Evolutionary conservation across 306 rosid species (phyloP).

Genomic region (Cucurbita pepo): DNA sequence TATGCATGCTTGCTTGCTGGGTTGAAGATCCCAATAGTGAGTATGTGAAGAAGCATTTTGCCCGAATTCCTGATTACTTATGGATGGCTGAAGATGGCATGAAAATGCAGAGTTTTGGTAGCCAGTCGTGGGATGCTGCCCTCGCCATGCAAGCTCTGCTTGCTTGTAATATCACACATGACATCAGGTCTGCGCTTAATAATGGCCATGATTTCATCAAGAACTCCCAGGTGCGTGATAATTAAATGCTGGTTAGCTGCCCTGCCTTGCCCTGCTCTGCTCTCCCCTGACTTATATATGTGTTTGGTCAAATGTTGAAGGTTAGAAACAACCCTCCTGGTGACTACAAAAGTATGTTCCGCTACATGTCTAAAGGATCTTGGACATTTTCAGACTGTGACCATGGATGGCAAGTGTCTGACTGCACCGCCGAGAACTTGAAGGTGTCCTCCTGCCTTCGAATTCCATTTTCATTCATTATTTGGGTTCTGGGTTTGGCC

Average conservation of each 20-base stretch:
- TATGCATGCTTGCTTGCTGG: slow-evolving; percentile 34
- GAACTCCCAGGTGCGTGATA: slow-evolving; percentile 13
- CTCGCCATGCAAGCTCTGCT: slow-evolving; percentile 17
- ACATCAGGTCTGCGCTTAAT: slow-evolving; percentile 7
- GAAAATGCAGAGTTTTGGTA: slow-evolving; percentile 19
- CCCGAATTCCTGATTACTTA: slow-evolving; percentile 13
- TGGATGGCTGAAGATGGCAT: slow-evolving; percentile 34
- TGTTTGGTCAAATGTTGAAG: background rate
- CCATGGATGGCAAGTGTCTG: slow-evolving; percentile 69
- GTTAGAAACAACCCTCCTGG: slow-evolving; percentile 43
- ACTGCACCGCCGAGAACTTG: slow-evolving; percentile 49
- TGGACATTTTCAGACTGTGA: slow-evolving; percentile 67
- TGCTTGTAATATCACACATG: slow-evolving; percentile 8
- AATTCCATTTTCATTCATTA: background rate
- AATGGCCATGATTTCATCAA: slow-evolving; percentile 14
- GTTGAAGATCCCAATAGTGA: slow-evolving; percentile 24
- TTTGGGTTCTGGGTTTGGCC: background rate
- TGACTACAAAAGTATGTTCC: slow-evolving; percentile 40
- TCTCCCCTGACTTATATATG: too few species aligned
- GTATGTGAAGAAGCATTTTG: slow-evolving; percentile 19
- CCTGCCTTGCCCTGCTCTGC: background rate
- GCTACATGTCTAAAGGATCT: slow-evolving; percentile 55
- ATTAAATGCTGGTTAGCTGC: background rate
- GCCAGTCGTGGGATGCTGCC: slow-evolving; percentile 21
- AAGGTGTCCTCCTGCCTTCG: slow-evolving; percentile 10